Conservation (phyloP, 176 grass and related monocot species). For the Bothriochloa decipiens region DNA sequence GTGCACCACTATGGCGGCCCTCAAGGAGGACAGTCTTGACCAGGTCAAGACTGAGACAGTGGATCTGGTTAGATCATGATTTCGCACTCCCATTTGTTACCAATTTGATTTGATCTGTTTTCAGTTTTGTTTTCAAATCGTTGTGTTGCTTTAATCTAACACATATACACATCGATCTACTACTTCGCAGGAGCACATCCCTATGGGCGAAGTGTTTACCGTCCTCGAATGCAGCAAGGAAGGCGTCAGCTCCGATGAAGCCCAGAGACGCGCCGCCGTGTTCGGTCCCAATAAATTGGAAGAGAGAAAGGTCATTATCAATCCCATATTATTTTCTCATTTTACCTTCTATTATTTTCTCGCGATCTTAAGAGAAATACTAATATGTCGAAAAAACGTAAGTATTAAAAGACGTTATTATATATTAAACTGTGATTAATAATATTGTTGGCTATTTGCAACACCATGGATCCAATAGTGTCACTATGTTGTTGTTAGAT, state of each 20-base stretch:
- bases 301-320: constrained; percentile 63
- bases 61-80: not conserved
- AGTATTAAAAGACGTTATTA: not conserved
- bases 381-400: not conserved
- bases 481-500: not conserved
- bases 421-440: not conserved
- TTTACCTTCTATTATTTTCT: not conserved
- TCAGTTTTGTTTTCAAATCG: not conserved
- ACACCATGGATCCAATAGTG: not conserved
- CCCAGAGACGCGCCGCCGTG: constrained; percentile 36
- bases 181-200: constrained; percentile 65
- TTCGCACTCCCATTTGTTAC: not conserved
- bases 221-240: constrained; percentile 50
- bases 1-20: not conserved
- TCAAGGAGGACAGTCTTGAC: not conserved
- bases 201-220: constrained; percentile 74
- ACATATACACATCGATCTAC: not conserved
- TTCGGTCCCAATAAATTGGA: constrained; percentile 92
- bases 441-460: not conserved
- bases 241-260: constrained; percentile 64
- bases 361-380: not conserved
- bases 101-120: not conserved
- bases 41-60: not conserved
- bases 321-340: not conserved
- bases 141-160: not conserved